Percentiles rank a stretch among this genome's conserved stretches.
phyloP scores from a whole-genome alignment of 2,329 filamentous ascomycete species.

The Claviceps sp. region DNA sequence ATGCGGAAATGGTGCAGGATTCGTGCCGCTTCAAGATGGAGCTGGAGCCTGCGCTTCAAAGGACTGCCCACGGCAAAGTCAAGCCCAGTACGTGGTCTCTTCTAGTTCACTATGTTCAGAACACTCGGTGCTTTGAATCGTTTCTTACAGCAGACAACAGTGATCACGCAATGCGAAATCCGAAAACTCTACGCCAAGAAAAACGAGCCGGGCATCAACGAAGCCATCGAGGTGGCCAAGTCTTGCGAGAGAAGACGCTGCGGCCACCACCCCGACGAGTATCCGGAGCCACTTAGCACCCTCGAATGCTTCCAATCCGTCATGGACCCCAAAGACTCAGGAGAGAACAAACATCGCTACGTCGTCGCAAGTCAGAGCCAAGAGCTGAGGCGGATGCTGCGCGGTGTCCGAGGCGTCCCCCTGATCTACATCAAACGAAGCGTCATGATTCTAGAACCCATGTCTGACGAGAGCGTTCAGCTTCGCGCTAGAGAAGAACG shows the following conservation, averaged over 20 bases:
- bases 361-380: constrained; percentile 62
- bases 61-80: constrained; percentile 74
- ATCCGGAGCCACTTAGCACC: constrained; percentile 55
- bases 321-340: constrained; percentile 61
- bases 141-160: constrained; percentile 24
- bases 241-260: constrained; percentile 63
- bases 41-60: constrained; percentile 59
- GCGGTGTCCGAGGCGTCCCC: constrained; percentile 57
- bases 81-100: constrained; percentile 52
- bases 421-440: constrained; percentile 66
- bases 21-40: constrained; percentile 82
- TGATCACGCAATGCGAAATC: constrained; percentile 74
- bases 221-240: constrained; percentile 64
- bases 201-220: constrained; percentile 35
- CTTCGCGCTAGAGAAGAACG: constrained; percentile 56
- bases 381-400: constrained; percentile 48
- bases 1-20: constrained; percentile 73
- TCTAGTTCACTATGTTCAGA: background rate
- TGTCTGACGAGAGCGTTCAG: constrained; percentile 53
- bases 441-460: constrained; percentile 60
- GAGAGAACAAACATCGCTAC: constrained; percentile 66
- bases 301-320: constrained; percentile 60
- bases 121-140: background rate
- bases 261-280: constrained; percentile 60
- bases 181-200: constrained; percentile 59